phyloP scores from a whole-genome alignment of 192 early-diverging fungal genomes.

The Hyaloraphidium curvatum region DNA sequence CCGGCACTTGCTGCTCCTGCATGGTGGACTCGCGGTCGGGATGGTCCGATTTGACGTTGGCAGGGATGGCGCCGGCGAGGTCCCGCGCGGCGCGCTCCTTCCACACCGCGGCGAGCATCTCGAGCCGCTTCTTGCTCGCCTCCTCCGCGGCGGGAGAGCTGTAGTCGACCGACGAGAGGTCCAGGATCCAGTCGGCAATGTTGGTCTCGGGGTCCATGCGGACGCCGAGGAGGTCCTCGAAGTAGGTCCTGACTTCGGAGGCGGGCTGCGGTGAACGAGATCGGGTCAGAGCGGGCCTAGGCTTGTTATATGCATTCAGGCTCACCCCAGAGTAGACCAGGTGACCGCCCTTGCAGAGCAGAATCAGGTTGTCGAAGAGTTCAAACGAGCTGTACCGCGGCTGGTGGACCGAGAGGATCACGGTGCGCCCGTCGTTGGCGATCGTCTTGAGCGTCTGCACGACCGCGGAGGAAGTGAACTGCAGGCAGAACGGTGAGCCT shows the following conservation, averaged over 20 bases:
- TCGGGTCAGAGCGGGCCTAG: too few species aligned
- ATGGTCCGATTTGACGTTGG: neutral
- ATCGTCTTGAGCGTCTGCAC: neutral
- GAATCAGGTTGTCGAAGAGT: slow-evolving; percentile 3
- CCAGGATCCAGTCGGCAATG: neutral
- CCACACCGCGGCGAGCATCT: neutral
- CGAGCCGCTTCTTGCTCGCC: neutral
- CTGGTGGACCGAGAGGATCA: neutral
- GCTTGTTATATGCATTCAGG: too few species aligned
- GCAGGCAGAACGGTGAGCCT: neutral
- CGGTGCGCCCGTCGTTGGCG: neutral
- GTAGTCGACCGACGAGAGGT: neutral
- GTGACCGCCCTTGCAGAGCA: neutral
- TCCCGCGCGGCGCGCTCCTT: neutral
- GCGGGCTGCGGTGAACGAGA: neutral
- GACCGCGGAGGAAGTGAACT: neutral
- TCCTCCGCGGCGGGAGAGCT: neutral
- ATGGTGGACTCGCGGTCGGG: too few species aligned
- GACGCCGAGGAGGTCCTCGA: too few species aligned
- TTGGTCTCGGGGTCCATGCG: too few species aligned
- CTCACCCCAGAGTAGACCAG: neutral
- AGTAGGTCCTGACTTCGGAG: neutral
- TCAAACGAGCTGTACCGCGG: neutral
- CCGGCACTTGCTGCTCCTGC: too few species aligned
- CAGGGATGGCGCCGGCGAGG: neutral